Base-by-base conservation (phyloP, 2,329 filamentous ascomycete species). In the Colletotrichum lentis region DNA sequence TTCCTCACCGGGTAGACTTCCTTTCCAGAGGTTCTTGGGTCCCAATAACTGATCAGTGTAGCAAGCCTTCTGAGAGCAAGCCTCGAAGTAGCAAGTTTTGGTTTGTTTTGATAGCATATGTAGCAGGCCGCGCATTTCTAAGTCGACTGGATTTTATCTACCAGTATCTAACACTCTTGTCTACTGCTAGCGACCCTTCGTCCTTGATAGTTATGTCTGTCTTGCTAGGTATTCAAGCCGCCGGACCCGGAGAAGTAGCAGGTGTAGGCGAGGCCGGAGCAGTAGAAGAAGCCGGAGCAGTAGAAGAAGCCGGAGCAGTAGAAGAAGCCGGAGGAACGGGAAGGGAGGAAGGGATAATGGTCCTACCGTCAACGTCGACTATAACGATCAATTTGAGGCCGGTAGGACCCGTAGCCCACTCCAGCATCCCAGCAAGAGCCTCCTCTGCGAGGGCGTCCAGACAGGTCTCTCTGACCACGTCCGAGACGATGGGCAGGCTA, bases 351-450 rank as follows among this genome's bases (percentile, higher is more conserved):
- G 57, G 27, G 0, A 52, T 8, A 3, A 50, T n/a, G 11, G 27
- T n/a, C n/a, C 39, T 24, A 22, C 63, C 57, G 6, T 67, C 63
- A 0, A 49, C 44, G 8, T 69, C 57, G 27, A 69, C 67, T 0
- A 57, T 20, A 22, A 62, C 37, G 2, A 66, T 54, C 22, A 69
- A 16, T n/a, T 69, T 69, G 35, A 69, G 63, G 8, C 56, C 67
- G 3, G 16, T 50, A 18, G 65, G 49, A 5, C 65, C 49, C 14
- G 14, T 20, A 14, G 35, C 52, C 67, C 67, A 69, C 41, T 62
- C 63, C 39, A 69, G 16, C 37, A 67, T 3, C 5, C 56, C 67
- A 0, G 10, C 22, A 8, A 67, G 20, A 12, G 27, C 41, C 1
- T 5, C 57, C 44, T 49, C 67, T 3, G 44, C 52, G 18, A 69